Evolutionary conservation across 2,329 filamentous ascomycete genomes (phyloP).

Genomic region (Phaeosphaeriaceae sp.): DNA sequence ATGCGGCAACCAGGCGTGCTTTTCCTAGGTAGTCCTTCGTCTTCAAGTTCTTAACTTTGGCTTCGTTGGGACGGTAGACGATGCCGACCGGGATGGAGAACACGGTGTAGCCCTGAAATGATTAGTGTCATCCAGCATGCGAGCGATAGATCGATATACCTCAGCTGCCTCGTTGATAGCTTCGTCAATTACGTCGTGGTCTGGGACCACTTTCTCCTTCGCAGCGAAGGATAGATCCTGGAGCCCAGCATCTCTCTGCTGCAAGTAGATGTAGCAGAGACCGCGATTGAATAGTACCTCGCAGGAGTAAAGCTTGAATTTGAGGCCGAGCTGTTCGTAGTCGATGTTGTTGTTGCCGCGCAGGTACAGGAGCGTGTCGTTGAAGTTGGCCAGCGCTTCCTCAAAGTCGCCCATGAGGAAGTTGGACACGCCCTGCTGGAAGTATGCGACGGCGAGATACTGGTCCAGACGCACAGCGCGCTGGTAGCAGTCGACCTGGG

Average conservation of each 20-base stretch:
- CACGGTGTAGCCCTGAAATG: constrained; percentile 84
- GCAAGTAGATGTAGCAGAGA: constrained; percentile 95
- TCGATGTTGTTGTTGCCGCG: constrained; percentile 97
- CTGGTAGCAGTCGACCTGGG: constrained; percentile 91
- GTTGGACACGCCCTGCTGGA: constrained; percentile 97
- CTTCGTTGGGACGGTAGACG: constrained; percentile 93
- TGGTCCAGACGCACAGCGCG: constrained; percentile 88
- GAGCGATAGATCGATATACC: constrained; percentile 56
- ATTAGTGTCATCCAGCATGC: constrained; percentile 31
- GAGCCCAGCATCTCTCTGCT: constrained; percentile 88
- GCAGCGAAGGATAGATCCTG: constrained; percentile 89
- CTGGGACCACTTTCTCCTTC: constrained; percentile 94
- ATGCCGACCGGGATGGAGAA: constrained; percentile 98
- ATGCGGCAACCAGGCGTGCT: constrained; percentile 88
- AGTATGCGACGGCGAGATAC: constrained; percentile 96
- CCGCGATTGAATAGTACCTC: constrained; percentile 98
- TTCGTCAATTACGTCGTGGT: constrained; percentile 98
- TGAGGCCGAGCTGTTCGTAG: constrained; percentile 92
- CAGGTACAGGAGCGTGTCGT: constrained; percentile 93
- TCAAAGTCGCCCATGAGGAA: constrained; percentile 97
- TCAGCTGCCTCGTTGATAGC: constrained; percentile 92
- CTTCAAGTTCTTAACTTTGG: constrained; percentile 97
- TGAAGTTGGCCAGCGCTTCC: constrained; percentile 97
- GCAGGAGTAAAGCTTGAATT: constrained; percentile 97
- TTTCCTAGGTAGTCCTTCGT: constrained; percentile 98